These are phyloP conservation scores for button mushroom (Agaricus bisporus) DNA, from an alignment of 768 basidiomycete genomes.

Conservation along the genomic window DNA sequence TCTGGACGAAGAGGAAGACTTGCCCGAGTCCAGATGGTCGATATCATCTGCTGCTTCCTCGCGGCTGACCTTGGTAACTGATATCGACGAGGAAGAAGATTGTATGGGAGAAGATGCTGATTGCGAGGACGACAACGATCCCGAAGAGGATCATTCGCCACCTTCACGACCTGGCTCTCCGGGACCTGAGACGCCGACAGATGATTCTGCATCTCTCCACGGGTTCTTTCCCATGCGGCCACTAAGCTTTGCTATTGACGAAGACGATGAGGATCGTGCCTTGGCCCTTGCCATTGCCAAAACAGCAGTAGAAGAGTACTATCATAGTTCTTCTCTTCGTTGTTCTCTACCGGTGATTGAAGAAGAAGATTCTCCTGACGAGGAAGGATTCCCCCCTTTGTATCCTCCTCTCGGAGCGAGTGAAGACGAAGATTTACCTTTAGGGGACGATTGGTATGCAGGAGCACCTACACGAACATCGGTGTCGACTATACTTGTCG, in stretches of 20 bases:
- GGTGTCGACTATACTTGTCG: not conserved
- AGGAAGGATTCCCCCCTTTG: conserved; percentile 1
- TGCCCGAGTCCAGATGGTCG: not conserved
- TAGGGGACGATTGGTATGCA: conserved; percentile 36
- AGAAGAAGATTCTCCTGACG: conserved; percentile 6
- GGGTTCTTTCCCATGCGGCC: conserved; percentile 5
- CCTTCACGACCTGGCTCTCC: conserved; percentile 13
- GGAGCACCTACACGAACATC: conserved; percentile 17
- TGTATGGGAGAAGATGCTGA: conserved; percentile 10
- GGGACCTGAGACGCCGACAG: conserved; percentile 18
- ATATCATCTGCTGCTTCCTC: conserved; percentile 5
- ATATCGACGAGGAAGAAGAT: conserved; percentile 11
- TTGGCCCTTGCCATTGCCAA: conserved; percentile 9
- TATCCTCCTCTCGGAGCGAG: not conserved
- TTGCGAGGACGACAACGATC: conserved; percentile 16
- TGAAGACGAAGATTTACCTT: conserved; percentile 32
- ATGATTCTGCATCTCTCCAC: conserved; percentile 6
- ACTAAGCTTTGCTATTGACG: conserved; percentile 5
- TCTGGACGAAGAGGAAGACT: conserved; percentile 1
- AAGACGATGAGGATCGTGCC: conserved; percentile 16
- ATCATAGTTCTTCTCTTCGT: conserved; percentile 2
- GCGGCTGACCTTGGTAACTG: conserved; percentile 5
- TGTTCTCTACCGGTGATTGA: conserved; percentile 8
- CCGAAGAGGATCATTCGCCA: conserved; percentile 7
- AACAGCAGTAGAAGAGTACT: conserved; percentile 8